These are phyloP conservation scores for Neofusicoccum umdonicola DNA, from an alignment of 2,329 filamentous ascomycete species.

Conservation along the genomic window DNA sequence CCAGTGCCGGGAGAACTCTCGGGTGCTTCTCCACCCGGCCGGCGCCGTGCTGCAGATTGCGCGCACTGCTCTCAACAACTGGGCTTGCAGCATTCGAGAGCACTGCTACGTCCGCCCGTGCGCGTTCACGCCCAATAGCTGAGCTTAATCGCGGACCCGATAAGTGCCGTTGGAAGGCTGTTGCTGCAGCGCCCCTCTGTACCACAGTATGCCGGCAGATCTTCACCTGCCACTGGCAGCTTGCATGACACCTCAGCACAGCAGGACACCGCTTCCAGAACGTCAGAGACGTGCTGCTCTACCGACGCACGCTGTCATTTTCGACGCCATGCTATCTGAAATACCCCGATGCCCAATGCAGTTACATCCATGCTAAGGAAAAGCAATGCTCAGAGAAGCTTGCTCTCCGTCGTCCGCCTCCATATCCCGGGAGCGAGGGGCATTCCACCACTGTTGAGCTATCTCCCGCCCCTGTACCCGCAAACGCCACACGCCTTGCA, in stretches of 20 bases:
- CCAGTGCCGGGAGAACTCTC: background rate
- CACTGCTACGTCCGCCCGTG: no score
- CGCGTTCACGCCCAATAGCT: no score
- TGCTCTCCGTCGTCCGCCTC: background rate
- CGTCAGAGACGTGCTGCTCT: background rate
- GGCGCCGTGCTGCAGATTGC: background rate
- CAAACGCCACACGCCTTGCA: conserved; percentile 10
- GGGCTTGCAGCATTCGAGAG: no score
- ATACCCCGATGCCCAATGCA: background rate
- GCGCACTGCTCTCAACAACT: no score
- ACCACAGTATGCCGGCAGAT: background rate
- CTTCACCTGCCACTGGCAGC: background rate
- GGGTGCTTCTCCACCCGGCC: background rate
- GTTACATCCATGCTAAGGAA: background rate
- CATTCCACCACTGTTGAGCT: background rate
- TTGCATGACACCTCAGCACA: background rate
- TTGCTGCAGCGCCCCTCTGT: no score
- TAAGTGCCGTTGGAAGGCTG: no score
- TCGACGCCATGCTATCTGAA: background rate
- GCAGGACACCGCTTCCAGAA: background rate
- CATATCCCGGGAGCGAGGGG: background rate
- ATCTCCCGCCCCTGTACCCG: background rate
- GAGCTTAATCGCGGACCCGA: no score
- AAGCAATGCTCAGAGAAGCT: conserved; percentile 1
- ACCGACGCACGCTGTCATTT: background rate